Conservation (phyloP, 495 filamentous ascomycete genomes). For the Tuber brumale region DNA sequence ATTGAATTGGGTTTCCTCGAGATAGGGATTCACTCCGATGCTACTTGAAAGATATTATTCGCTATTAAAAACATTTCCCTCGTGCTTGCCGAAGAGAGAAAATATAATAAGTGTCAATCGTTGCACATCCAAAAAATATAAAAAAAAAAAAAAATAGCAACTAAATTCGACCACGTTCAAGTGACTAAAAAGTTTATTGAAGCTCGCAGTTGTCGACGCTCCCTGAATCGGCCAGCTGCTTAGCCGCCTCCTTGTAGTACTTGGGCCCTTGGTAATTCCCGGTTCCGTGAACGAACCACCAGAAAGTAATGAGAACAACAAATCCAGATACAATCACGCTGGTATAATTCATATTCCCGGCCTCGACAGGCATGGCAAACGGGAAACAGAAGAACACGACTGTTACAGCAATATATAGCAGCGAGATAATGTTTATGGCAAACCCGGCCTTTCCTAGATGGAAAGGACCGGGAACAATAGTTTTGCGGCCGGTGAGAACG, state of each 20-base stretch:
- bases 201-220: not conserved
- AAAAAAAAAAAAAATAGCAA: not conserved
- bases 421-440: slow-evolving; percentile 53
- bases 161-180: not conserved
- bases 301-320: slow-evolving; percentile 50
- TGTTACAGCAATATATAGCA: slow-evolving; percentile 62
- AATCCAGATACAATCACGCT: slow-evolving; percentile 58
- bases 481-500: slow-evolving; percentile 56
- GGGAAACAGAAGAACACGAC: slow-evolving; percentile 72
- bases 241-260: slow-evolving; percentile 39
- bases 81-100: not conserved
- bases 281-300: slow-evolving; percentile 58
- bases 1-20: not conserved
- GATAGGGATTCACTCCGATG: not conserved
- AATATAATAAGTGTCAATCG: not conserved
- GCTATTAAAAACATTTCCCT: not conserved
- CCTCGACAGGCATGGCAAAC: slow-evolving; percentile 52
- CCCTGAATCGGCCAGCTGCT: slow-evolving; percentile 18
- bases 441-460: slow-evolving; percentile 59
- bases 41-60: not conserved
- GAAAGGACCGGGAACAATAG: slow-evolving; percentile 63
- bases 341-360: slow-evolving; percentile 65
- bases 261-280: slow-evolving; percentile 57
- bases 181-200: not conserved
- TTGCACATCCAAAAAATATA: not conserved